Evolutionary conservation across 2,329 filamentous ascomycete genomes (phyloP), one percentile per base, ranked within the genome.

Genomic region (Colletotrichum brevisporum): DNA sequence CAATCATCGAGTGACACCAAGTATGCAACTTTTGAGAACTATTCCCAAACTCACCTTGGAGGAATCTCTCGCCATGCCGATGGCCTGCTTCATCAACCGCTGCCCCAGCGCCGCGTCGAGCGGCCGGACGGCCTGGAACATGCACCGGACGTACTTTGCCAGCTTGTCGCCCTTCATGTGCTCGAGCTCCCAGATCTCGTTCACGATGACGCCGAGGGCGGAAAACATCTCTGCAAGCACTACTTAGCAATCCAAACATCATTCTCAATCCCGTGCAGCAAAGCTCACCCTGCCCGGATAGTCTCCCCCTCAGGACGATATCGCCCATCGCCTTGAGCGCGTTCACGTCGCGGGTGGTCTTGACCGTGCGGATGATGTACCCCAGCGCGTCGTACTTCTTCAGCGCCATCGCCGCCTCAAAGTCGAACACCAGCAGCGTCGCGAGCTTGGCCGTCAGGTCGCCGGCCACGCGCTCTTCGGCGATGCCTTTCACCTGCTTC

Each of bases 61-160:
- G n/a, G 85, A 80, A 72, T 86, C 83, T 59, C 81, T 80, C 6
- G 88, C 87, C 61, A 91, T 83, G 1, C 77, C 77, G 2, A 85
- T 83, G 1, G 89, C 88, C 75, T 94, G 90, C n/a, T 90, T 85
- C 8, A 94, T 80, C 4, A 94, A 83, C 53, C 85, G 83, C 57
- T 91, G 81, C 10, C 89, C 87, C 16, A 90, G 78, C 0, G 78
- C 78, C 21, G 89, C 85, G 54, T 90, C 85, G 5, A 86, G 81
- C 1, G 86, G 82, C 0, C 94, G 79, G 0, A 91, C 86, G 1
- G 89, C 83, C 70, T 92, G 91, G 72, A 95, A 92, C 2, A 96
- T 83, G 73, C 92, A 94, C 1, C 93, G 89, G 53, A 95, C 87
- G 82, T 96, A 97, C 74, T 91, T 92, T 8, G 92, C 88, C 1